Conservation (phyloP, 139 green algal genomes). For the Chlamydomonas schloesseri region DNA sequence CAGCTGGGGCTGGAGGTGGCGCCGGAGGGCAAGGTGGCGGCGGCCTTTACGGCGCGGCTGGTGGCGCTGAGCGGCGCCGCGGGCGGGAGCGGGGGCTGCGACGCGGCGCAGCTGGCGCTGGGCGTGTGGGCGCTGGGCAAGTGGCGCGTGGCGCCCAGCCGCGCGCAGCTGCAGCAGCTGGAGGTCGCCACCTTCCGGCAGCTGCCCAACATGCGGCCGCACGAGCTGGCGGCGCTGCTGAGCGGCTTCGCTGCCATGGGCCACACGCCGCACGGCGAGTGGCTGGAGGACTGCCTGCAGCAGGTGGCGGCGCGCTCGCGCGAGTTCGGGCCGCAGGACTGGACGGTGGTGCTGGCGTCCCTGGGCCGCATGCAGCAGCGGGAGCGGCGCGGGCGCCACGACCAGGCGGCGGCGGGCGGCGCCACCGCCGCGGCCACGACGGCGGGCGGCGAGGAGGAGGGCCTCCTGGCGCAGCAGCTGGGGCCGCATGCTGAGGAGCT, state of each 20-base stretch:
- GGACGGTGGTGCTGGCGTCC: constrained; percentile 47
- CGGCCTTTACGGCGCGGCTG: constrained; percentile 6
- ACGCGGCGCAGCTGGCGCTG: constrained; percentile 41
- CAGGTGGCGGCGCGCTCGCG: constrained; percentile 5
- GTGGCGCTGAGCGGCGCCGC: constrained; percentile 9
- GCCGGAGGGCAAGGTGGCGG: not conserved
- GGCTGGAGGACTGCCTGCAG: constrained; percentile 33
- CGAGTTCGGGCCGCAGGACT: constrained; percentile 48
- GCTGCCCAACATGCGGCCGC: constrained; percentile 32
- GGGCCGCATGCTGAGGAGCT: constrained; percentile 7
- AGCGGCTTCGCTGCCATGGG: constrained; percentile 49
- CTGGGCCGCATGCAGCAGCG: constrained; percentile 19
- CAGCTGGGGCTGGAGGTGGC: constrained; percentile 16
- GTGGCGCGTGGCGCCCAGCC: constrained; percentile 15
- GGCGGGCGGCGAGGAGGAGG: not conserved
- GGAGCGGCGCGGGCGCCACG: no score
- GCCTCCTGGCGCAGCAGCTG: not conserved
- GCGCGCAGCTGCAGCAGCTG: constrained; percentile 17
- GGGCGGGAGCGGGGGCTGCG: no score
- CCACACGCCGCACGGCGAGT: constrained; percentile 47
- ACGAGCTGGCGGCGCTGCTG: constrained; percentile 48
- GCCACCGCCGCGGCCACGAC: not conserved
- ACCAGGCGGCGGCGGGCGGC: no score
- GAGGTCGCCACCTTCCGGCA: constrained; percentile 46
- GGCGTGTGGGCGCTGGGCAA: constrained; percentile 57